phyloP scores from a whole-genome alignment of 2,329 filamentous ascomycete genomes.

The Cucurbitaria berberidis region DNA sequence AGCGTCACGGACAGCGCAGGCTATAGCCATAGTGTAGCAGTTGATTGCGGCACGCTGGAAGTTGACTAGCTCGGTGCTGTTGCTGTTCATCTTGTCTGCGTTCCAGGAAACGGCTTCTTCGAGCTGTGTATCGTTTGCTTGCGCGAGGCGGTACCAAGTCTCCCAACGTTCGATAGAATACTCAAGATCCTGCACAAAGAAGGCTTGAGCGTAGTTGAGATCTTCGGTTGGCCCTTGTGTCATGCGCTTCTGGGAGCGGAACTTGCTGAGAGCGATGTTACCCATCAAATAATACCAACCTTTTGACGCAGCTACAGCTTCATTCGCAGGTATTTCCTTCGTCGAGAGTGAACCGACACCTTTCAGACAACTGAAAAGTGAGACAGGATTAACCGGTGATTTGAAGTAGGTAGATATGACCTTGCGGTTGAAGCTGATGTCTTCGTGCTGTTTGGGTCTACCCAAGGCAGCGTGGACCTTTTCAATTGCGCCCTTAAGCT shows the following conservation, averaged over 20 bases:
- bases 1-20: slow-evolving; percentile 63
- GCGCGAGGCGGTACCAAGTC: slow-evolving; percentile 86
- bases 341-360: slow-evolving; percentile 66
- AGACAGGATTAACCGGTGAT: slow-evolving; percentile 79
- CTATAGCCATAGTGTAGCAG: slow-evolving; percentile 73
- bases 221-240: slow-evolving; percentile 82
- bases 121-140: slow-evolving; percentile 85
- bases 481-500: slow-evolving; percentile 88
- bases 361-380: slow-evolving; percentile 79
- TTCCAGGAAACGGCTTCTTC: slow-evolving; percentile 89
- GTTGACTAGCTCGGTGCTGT: slow-evolving; percentile 73
- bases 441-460: slow-evolving; percentile 73
- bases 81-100: slow-evolving; percentile 89
- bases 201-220: slow-evolving; percentile 79
- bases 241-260: slow-evolving; percentile 77
- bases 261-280: slow-evolving; percentile 86
- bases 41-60: slow-evolving; percentile 83
- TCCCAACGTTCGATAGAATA: slow-evolving; percentile 85
- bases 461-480: slow-evolving; percentile 90
- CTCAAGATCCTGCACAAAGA: slow-evolving; percentile 81
- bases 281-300: slow-evolving; percentile 94
- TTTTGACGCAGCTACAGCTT: slow-evolving; percentile 72
- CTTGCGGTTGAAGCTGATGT: slow-evolving; percentile 85
- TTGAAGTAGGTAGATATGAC: slow-evolving; percentile 83
- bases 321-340: slow-evolving; percentile 65